phyloP scores from a whole-genome alignment of 495 filamentous ascomycete species.

The Hypoxylon rickii region DNA sequence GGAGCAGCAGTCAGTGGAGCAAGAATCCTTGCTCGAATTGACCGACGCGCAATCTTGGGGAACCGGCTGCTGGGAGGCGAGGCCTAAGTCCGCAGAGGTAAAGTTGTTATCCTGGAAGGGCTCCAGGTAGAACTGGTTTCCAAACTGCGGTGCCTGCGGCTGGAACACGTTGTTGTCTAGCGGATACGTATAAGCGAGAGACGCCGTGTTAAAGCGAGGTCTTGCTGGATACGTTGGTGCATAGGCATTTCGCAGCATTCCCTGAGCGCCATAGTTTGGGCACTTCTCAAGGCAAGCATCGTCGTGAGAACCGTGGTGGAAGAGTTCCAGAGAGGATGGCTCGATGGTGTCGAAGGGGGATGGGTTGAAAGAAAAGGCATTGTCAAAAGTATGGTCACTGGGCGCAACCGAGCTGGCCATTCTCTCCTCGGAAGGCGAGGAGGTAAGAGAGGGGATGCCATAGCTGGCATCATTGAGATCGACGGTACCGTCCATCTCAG shows the following conservation, averaged over 20 bases:
- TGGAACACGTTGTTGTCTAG: slow-evolving; percentile 16
- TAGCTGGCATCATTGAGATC: slow-evolving; percentile 22
- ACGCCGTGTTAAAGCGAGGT: slow-evolving; percentile 2
- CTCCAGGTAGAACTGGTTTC: neutral
- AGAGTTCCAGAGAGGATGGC: slow-evolving; percentile 24
- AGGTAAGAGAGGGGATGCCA: slow-evolving; percentile 4
- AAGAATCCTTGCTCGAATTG: slow-evolving; percentile 33
- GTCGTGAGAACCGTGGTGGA: slow-evolving; percentile 42
- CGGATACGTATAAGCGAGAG: slow-evolving; percentile 11
- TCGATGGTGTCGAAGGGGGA: slow-evolving; percentile 22
- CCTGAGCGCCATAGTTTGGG: slow-evolving; percentile 16
- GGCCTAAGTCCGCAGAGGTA: slow-evolving; percentile 18
- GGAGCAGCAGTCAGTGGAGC: slow-evolving; percentile 32
- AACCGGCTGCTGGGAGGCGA: neutral
- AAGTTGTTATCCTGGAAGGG: slow-evolving; percentile 6
- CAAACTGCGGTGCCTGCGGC: slow-evolving; percentile 8
- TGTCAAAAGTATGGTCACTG: slow-evolving; percentile 9
- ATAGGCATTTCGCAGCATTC: slow-evolving; percentile 7
- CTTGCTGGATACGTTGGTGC: slow-evolving; percentile 4
- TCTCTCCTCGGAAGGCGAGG: slow-evolving; percentile 21
- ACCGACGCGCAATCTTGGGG: slow-evolving; percentile 32
- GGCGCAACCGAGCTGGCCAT: slow-evolving; percentile 6
- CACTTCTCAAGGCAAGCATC: slow-evolving; percentile 48
- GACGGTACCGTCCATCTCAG: slow-evolving; percentile 21
- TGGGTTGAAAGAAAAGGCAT: slow-evolving; percentile 4